Percentiles rank a stretch among this genome's conserved stretches.
Conservation (phyloP, 768 basidiomycete genomes). For the Strobilomyces confusus region DNA sequence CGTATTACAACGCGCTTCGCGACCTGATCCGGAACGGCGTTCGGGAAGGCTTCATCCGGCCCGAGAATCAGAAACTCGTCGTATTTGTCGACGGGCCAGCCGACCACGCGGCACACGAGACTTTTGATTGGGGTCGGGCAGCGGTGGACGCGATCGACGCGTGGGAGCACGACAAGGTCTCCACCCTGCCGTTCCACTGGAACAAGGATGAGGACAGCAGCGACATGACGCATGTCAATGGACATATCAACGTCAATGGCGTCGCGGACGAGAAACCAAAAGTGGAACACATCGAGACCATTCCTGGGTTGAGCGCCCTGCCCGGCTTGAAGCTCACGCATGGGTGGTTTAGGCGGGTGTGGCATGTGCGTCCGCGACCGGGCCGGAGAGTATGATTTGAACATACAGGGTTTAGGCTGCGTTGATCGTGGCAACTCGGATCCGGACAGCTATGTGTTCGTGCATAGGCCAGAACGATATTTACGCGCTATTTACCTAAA, state of each 20-base stretch:
- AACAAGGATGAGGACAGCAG: slow-evolving; percentile 36
- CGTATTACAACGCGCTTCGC: slow-evolving; percentile 82
- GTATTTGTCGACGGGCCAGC: slow-evolving; percentile 73
- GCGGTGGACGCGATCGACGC: slow-evolving; percentile 57
- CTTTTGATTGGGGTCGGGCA: slow-evolving; percentile 76
- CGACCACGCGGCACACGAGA: slow-evolving; percentile 46
- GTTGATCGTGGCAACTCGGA: slow-evolving; percentile 10
- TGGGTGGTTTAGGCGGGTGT: slow-evolving; percentile 31
- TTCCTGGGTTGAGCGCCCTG: slow-evolving; percentile 20
- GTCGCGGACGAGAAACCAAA: slow-evolving; percentile 7
- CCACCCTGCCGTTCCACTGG: slow-evolving; percentile 47
- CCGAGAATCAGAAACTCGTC: slow-evolving; percentile 57
- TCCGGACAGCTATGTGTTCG: neutral
- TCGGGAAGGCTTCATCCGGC: slow-evolving; percentile 69
- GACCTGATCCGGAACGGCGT: slow-evolving; percentile 65
- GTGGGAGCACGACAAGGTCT: slow-evolving; percentile 45
- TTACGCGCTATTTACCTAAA: slow-evolving; percentile 2
- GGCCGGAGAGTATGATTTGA: slow-evolving; percentile 20
- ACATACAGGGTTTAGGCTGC: neutral
- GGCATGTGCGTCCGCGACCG: slow-evolving; percentile 30
- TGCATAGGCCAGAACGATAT: neutral
- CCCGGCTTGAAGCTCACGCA: slow-evolving; percentile 24
- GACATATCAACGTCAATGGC: neutral
- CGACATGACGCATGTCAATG: slow-evolving; percentile 20
- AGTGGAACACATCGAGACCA: slow-evolving; percentile 19